These are phyloP conservation scores for Pyracantha coccinea DNA, from an alignment of 331 rosid species.

Conservation along the genomic window DNA sequence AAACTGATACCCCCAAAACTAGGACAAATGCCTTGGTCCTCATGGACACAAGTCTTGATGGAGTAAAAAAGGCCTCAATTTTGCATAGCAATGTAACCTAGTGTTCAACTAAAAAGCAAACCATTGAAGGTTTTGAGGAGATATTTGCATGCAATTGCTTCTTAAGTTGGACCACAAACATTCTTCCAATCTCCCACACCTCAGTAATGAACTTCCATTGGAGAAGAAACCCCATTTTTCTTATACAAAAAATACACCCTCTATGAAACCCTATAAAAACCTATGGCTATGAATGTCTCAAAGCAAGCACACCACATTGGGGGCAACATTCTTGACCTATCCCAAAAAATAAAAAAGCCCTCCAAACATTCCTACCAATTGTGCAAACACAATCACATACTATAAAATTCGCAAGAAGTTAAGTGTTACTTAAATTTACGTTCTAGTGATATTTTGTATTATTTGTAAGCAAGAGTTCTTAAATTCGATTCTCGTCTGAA, in stretches of 20 bases:
- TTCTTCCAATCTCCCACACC: constrained; percentile 18
- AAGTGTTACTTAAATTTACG: background rate
- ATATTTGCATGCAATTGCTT: background rate
- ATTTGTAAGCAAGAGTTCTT: too few relatives aligned
- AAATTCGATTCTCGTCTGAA: too few relatives aligned
- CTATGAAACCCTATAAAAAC: constrained; percentile 1
- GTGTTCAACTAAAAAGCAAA: constrained; percentile 19
- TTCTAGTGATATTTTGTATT: too few relatives aligned
- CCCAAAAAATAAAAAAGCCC: background rate
- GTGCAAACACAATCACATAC: constrained; percentile 1
- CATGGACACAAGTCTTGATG: constrained; percentile 20
- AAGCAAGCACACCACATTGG: constrained; percentile 9
- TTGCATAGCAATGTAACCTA: constrained; percentile 15
- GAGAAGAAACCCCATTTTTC: constrained; percentile 6
- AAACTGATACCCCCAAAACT: constrained; percentile 13
- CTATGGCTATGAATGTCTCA: constrained; percentile 2
- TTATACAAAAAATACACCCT: constrained; percentile 2
- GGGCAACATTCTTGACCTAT: constrained; percentile 3
- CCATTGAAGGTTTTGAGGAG: constrained; percentile 27
- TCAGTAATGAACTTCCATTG: constrained; percentile 5
- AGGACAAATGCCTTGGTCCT: constrained; percentile 27
- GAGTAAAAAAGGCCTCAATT: constrained; percentile 15
- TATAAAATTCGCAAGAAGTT: background rate
- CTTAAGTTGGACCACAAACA: constrained; percentile 27
- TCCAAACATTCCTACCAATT: constrained; percentile 19